Evolutionary conservation across 257 asterid species (phyloP).

Genomic region (Nemophila menziesii): DNA sequence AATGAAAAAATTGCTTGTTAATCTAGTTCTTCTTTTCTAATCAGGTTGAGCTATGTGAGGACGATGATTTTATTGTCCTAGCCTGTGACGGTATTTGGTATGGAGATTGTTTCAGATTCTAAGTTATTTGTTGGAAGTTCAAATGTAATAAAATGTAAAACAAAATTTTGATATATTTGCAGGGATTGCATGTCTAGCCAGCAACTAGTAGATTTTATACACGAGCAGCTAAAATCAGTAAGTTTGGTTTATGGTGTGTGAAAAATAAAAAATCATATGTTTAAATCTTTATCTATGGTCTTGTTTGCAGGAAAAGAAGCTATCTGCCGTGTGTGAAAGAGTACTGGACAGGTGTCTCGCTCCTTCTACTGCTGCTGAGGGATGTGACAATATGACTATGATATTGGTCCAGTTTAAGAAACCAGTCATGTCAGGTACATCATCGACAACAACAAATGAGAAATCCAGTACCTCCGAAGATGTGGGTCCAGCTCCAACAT

Average conservation of each 20-base stretch:
- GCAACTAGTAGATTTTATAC: conserved; percentile 78
- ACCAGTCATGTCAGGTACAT: conserved; percentile 14
- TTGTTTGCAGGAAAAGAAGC: conserved; percentile 52
- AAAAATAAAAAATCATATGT: too few species aligned
- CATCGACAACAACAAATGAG: conserved; percentile 18
- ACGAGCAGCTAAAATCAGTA: conserved; percentile 74
- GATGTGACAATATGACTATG: conserved; percentile 97
- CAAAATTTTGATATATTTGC: conserved; percentile 5
- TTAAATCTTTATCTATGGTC: background rate
- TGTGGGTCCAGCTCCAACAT: conserved; percentile 9
- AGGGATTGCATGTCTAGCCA: conserved; percentile 99
- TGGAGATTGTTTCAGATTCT: conserved; percentile 10
- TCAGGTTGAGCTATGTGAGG: conserved; percentile 87
- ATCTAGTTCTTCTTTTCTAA: conserved; percentile 8
- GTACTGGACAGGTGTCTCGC: conserved; percentile 76
- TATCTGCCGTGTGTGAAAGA: conserved; percentile 63
- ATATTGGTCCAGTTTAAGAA: conserved; percentile 73
- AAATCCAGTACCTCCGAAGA: conserved; percentile 22
- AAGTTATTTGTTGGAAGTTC: background rate
- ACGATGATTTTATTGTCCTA: conserved; percentile 79
- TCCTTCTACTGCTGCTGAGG: conserved; percentile 86
- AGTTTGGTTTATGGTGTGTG: conserved; percentile 20
- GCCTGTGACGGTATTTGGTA: conserved; percentile 99
- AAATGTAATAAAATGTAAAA: background rate
- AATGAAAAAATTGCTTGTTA: background rate